Conservation (phyloP, 2,329 filamentous ascomycete species). For the Aureobasidium sp. region DNA sequence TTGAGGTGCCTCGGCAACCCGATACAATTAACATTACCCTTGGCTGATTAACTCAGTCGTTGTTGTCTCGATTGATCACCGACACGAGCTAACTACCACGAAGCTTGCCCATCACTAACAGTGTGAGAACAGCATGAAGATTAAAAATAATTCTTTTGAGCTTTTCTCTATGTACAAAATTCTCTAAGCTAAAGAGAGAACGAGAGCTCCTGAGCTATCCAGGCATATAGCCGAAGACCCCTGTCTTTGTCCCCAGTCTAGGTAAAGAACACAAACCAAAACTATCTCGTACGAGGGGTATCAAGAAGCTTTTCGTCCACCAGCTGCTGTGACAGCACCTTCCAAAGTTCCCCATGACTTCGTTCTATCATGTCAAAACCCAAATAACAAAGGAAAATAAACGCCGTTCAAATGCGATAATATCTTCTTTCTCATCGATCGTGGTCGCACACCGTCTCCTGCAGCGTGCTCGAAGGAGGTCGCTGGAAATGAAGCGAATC, state of each 20-base stretch:
- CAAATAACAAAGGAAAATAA: conserved; percentile 1
- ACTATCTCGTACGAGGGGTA: background rate
- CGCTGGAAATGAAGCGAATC: background rate
- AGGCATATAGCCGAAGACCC: background rate
- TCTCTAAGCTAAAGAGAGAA: background rate
- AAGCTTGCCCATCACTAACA: no score
- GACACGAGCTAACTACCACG: no score
- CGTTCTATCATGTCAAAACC: conserved; percentile 6
- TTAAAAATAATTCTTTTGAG: conserved; percentile 1
- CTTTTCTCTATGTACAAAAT: conserved; percentile 5
- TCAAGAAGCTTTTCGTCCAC: background rate
- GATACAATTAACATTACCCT: no score
- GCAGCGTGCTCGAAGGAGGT: background rate
- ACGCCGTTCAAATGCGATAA: conserved; percentile 2
- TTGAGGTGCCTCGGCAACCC: no score
- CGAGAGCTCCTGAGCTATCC: background rate
- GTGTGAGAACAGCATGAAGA: background rate
- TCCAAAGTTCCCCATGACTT: conserved; percentile 1
- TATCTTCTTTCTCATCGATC: background rate
- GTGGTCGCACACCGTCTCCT: background rate
- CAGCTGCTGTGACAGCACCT: background rate
- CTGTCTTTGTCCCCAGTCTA: background rate
- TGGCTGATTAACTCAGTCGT: no score
- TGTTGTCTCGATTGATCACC: background rate
- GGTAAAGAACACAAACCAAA: background rate